Percentiles rank a stretch among this genome's conserved stretches.
Conservation (phyloP, 2,329 filamentous ascomycete species). For the Harringtonia lauricola region DNA sequence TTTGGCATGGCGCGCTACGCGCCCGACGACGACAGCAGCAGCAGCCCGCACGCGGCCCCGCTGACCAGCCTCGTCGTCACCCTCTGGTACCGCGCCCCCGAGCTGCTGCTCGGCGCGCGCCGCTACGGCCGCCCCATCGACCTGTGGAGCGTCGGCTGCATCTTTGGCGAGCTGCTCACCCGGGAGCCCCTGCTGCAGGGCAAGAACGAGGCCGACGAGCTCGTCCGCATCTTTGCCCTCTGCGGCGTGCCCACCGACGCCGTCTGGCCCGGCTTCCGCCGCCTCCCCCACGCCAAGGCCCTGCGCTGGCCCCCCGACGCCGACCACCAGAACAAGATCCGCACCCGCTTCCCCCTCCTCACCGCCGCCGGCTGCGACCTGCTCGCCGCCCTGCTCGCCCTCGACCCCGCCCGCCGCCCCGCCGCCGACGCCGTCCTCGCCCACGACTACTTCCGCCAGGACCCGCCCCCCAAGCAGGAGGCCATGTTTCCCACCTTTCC, state of each 20-base stretch:
- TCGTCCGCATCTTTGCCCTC: conserved; percentile 79
- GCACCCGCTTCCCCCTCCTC: conserved; percentile 70
- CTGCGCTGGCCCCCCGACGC: conserved; percentile 53
- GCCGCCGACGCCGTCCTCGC: conserved; percentile 61
- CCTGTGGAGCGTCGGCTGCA: conserved; percentile 94
- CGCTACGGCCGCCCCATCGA: conserved; percentile 71
- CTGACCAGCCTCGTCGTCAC: conserved; percentile 92
- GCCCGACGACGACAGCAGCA: conserved; percentile 41
- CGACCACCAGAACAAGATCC: conserved; percentile 41
- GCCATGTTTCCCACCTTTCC: conserved; percentile 96
- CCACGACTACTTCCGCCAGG: conserved; percentile 79
- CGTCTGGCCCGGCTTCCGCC: conserved; percentile 76
- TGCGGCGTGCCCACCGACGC: conserved; percentile 78
- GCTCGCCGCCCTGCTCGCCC: conserved; percentile 56
- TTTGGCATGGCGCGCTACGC: conserved; percentile 90
- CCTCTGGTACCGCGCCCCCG: conserved; percentile 90
- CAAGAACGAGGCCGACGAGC: conserved; percentile 84
- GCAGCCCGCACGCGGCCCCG: conserved; percentile 42
- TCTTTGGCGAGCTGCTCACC: conserved; percentile 83
- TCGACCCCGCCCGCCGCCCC: conserved; percentile 65
- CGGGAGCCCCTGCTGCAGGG: conserved; percentile 78
- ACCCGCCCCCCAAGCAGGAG: conserved; percentile 80
- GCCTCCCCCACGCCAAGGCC: conserved; percentile 75
- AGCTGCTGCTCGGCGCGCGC: conserved; percentile 72
- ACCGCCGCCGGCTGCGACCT: conserved; percentile 64